phyloP scores from a whole-genome alignment of 345 rosid species.

The Moricandia moricandioides region DNA sequence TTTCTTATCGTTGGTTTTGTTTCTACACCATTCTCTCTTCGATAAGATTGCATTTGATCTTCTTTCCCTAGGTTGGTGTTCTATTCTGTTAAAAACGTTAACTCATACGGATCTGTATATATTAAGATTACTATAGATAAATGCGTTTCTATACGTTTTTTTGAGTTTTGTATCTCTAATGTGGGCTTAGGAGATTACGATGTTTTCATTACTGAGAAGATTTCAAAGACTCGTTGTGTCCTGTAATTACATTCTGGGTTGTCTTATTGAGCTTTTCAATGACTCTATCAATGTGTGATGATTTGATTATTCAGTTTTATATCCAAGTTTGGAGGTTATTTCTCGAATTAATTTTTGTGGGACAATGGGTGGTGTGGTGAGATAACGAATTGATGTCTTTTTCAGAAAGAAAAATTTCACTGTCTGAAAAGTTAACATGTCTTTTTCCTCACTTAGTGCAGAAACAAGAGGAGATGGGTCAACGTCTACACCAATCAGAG shows the following conservation, averaged over 20 bases:
- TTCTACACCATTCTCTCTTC: neutral
- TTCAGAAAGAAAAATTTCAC: conserved; percentile 12
- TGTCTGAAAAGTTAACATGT: conserved; percentile 27
- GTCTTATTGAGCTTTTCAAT: neutral
- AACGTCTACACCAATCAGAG: conserved; percentile 19
- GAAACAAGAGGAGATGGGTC: conserved; percentile 39
- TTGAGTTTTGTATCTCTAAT: neutral
- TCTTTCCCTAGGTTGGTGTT: neutral
- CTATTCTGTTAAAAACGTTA: neutral
- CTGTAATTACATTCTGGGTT: neutral
- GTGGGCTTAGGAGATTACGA: neutral
- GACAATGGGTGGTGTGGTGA: conserved; percentile 16
- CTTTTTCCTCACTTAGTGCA: conserved; percentile 39
- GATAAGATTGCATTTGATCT: conserved; percentile 17
- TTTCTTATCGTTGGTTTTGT: neutral
- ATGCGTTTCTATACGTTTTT: neutral
- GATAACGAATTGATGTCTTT: neutral
- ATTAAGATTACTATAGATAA: neutral
- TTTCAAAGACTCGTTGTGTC: neutral
- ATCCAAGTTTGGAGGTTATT: conserved; percentile 3
- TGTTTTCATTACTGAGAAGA: neutral
- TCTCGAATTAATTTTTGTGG: conserved; percentile 23
- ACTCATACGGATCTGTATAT: neutral
- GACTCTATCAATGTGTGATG: neutral
- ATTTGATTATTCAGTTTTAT: neutral